These are phyloP conservation scores for Solanum microdontum DNA, from an alignment of 257 asterid species.

Conservation along the genomic window DNA sequence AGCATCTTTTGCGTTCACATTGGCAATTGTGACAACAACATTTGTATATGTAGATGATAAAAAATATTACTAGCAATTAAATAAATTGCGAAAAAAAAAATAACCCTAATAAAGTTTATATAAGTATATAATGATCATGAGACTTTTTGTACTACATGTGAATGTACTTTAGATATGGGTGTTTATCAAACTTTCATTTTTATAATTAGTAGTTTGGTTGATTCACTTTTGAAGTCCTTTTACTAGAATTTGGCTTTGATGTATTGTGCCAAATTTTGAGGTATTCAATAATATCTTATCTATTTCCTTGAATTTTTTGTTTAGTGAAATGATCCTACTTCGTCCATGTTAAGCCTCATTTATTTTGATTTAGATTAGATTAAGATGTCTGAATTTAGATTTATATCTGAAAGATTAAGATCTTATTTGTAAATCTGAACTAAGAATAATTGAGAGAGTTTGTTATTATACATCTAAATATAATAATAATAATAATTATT, in stretches of 20 bases:
- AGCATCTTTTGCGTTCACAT: constrained; percentile 1
- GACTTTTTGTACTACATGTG: background rate
- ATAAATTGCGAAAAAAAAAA: background rate
- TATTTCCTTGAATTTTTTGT: background rate
- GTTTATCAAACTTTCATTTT: background rate
- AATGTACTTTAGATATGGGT: background rate
- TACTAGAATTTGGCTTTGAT: background rate
- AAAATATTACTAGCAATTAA: background rate
- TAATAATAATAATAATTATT: no score
- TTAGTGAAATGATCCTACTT: background rate
- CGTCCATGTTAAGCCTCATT: no score
- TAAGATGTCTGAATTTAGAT: no score
- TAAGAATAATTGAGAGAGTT: no score
- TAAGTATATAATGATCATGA: background rate
- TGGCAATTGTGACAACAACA: background rate
- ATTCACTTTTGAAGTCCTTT: background rate
- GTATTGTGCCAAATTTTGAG: background rate
- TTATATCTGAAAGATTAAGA: no score
- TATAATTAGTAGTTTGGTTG: background rate
- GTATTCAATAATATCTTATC: background rate
- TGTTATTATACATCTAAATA: no score
- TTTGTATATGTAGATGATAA: background rate
- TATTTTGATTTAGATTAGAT: no score
- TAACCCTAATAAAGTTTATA: background rate
- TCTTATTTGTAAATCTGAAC: no score